Evolutionary conservation across 108 stramenopile genomes (phyloP).

Genomic region (Nitzschia inconspicua): DNA sequence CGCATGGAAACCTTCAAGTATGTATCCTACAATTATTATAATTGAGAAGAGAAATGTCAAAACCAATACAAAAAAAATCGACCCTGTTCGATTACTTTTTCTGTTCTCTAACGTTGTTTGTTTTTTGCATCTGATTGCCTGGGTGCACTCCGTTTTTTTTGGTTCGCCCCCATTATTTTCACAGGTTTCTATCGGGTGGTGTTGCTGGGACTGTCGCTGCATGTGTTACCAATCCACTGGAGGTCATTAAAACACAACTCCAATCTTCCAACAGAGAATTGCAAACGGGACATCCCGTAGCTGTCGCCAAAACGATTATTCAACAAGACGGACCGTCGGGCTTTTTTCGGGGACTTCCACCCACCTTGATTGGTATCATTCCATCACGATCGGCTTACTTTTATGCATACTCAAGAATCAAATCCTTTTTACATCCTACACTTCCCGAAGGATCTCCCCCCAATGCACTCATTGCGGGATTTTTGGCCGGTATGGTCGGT

Average conservation of each 20-base stretch:
- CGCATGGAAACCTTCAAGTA: conserved; percentile 71
- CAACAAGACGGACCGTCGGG: conserved; percentile 66
- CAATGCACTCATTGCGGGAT: conserved; percentile 60
- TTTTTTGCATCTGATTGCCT: no score
- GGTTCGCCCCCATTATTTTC: no score
- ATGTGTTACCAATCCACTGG: conserved; percentile 78
- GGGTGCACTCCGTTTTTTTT: no score
- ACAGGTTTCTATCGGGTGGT: conserved; percentile 72
- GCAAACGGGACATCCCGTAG: conserved; percentile 42
- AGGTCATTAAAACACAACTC: conserved; percentile 91
- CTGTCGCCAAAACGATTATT: conserved; percentile 67
- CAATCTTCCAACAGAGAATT: conserved; percentile 74
- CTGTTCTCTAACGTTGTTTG: no score
- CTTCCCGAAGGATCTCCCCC: conserved; percentile 55
- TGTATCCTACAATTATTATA: conserved; percentile 3
- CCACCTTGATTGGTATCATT: conserved; percentile 90
- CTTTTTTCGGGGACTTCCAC: conserved; percentile 72
- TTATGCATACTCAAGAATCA: conserved; percentile 72
- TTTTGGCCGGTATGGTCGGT: conserved; percentile 57
- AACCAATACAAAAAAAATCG: no score
- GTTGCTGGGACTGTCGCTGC: conserved; percentile 79
- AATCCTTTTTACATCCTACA: conserved; percentile 50
- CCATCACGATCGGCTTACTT: conserved; percentile 90
- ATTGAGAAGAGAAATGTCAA: not conserved
- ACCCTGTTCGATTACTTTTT: no score